Evolutionary conservation across 352 stramenopile genomes (phyloP).

Genomic region (Phytophthora cajani): DNA sequence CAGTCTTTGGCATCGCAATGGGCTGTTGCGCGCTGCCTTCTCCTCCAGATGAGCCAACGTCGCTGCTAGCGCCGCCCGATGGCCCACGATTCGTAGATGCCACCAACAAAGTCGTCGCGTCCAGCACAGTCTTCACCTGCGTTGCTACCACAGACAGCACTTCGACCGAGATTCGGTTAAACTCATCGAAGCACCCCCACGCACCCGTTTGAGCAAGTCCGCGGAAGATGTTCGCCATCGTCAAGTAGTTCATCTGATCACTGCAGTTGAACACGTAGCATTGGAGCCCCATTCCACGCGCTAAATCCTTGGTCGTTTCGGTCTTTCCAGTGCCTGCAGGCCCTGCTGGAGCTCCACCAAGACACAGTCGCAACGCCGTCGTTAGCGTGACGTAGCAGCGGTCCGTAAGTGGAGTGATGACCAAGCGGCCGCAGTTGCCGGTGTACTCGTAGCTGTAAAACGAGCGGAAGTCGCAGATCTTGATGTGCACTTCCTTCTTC

Average conservation of each 20-base stretch:
- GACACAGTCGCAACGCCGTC: constrained; percentile 76
- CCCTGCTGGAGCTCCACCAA: constrained; percentile 79
- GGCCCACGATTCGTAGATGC: constrained; percentile 27
- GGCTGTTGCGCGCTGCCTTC: constrained; percentile 36
- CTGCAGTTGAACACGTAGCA: constrained; percentile 92
- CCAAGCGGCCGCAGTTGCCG: constrained; percentile 91
- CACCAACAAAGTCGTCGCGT: constrained; percentile 63
- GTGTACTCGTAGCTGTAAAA: constrained; percentile 97
- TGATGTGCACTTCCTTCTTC: constrained; percentile 84
- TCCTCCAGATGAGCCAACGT: constrained; percentile 19
- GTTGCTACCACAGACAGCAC: constrained; percentile 96
- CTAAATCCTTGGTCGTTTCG: constrained; percentile 87
- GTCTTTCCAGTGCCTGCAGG: constrained; percentile 89
- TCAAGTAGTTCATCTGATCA: constrained; percentile 95
- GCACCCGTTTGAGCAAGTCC: constrained; percentile 94
- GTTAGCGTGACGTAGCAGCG: constrained; percentile 89
- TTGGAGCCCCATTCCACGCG: constrained; percentile 74
- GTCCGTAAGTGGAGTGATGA: constrained; percentile 87
- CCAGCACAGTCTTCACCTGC: constrained; percentile 98
- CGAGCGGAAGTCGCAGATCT: constrained; percentile 91
- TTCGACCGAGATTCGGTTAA: constrained; percentile 97
- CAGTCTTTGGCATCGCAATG: constrained; percentile 45
- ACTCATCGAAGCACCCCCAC: constrained; percentile 98
- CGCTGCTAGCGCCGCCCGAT: constrained; percentile 6
- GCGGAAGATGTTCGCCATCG: constrained; percentile 96